phyloP scores from a whole-genome alignment of 176 grass and related monocot genomes.

The Musa troglodytarum region DNA sequence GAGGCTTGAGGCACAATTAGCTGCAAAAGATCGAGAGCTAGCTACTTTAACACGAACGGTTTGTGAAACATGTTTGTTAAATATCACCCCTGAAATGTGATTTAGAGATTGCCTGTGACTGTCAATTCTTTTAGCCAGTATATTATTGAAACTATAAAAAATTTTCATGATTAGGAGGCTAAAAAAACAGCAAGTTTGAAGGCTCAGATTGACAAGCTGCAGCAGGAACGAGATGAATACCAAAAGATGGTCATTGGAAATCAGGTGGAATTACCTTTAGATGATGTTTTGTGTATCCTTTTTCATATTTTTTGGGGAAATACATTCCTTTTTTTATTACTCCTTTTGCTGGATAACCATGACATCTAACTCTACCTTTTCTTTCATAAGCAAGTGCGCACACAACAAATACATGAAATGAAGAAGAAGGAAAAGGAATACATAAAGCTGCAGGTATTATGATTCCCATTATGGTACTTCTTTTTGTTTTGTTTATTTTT shows the following conservation, averaged over 20 bases:
- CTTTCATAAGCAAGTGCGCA: slow-evolving; percentile 77
- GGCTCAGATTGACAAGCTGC: slow-evolving; percentile 89
- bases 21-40: slow-evolving; percentile 88
- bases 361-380: slow-evolving; percentile 14
- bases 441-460: slow-evolving; percentile 82
- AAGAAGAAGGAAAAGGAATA: slow-evolving; percentile 99
- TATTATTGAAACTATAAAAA: not conserved
- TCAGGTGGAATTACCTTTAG: slow-evolving; percentile 49
- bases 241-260: slow-evolving; percentile 99
- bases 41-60: slow-evolving; percentile 80
- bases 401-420: slow-evolving; percentile 98
- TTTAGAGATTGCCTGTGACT: not conserved
- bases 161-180: slow-evolving; percentile 56
- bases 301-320: not conserved
- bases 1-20: slow-evolving; percentile 93
- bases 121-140: not conserved
- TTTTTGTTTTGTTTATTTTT: not conserved
- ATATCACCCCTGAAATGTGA: not conserved
- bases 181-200: slow-evolving; percentile 79
- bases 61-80: slow-evolving; percentile 18
- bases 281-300: not conserved
- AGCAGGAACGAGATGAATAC: slow-evolving; percentile 95
- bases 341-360: not conserved
- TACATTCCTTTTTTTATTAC: slow-evolving; percentile 10
- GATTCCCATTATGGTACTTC: not conserved